Percentiles rank a stretch among this genome's conserved stretches.
Conservation (phyloP, 495 filamentous ascomycete species). For the Penicillium lagena region DNA sequence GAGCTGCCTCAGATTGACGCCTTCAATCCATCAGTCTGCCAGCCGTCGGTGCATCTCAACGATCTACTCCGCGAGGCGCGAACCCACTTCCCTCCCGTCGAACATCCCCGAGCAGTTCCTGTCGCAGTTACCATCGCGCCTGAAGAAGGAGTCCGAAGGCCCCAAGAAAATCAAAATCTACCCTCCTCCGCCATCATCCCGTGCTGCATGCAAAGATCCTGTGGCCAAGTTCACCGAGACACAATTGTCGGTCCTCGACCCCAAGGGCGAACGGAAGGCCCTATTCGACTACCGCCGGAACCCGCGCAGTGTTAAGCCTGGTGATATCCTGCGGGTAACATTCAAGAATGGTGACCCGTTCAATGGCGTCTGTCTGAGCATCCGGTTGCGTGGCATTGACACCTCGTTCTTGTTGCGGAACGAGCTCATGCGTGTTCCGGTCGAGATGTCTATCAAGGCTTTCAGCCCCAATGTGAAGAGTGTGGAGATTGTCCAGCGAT, state of each 20-base stretch:
- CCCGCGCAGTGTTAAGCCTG: constrained; percentile 64
- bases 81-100: constrained; percentile 31
- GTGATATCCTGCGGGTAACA: constrained; percentile 88
- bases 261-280: constrained; percentile 68
- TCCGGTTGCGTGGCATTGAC: constrained; percentile 78
- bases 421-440: constrained; percentile 71
- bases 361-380: constrained; percentile 76
- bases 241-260: constrained; percentile 73
- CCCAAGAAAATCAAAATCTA: constrained; percentile 46
- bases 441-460: constrained; percentile 98
- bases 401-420: constrained; percentile 79
- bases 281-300: constrained; percentile 71
- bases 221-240: constrained; percentile 52
- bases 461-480: constrained; percentile 82
- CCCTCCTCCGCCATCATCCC: constrained; percentile 43
- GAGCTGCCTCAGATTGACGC: constrained; percentile 52
- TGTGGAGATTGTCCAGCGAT: constrained; percentile 89
- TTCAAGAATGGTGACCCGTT: constrained; percentile 82
- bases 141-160: constrained; percentile 28
- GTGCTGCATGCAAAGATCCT: constrained; percentile 49
- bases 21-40: constrained; percentile 30
- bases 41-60: constrained; percentile 35
- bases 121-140: constrained; percentile 33
- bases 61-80: constrained; percentile 27
- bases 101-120: constrained; percentile 35